A percentile compares a stretch with the other conserved stretches of the same genome.
Evolutionary conservation across 2,329 filamentous ascomycete species (phyloP).

Genomic region (Ophiostoma quercus): DNA sequence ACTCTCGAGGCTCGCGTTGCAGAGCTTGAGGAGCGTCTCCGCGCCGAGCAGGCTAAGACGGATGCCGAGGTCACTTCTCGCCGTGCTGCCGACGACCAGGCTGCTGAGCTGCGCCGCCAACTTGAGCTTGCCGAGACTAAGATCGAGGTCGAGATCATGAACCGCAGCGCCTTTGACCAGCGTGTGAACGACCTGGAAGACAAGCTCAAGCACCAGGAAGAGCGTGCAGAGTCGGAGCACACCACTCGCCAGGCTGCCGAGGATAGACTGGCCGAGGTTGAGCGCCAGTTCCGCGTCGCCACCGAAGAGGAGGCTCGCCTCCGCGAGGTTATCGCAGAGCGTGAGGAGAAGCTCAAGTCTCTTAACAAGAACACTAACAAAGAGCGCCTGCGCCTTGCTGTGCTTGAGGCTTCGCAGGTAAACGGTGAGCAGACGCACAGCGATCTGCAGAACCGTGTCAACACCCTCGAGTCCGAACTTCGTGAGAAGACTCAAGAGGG

Average conservation of each 20-base stretch:
- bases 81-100: constrained; percentile 49
- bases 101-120: constrained; percentile 50
- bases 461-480: constrained; percentile 50
- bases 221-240: constrained; percentile 59
- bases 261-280: constrained; percentile 66
- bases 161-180: constrained; percentile 53
- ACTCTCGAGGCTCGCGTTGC: constrained; percentile 56
- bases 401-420: constrained; percentile 62
- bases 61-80: constrained; percentile 48
- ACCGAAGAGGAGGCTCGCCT: constrained; percentile 69
- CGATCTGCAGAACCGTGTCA: constrained; percentile 53
- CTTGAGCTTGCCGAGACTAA: constrained; percentile 54
- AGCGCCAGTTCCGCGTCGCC: constrained; percentile 61
- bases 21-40: constrained; percentile 55
- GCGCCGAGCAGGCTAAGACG: constrained; percentile 43
- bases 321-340: constrained; percentile 61
- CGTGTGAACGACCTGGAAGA: constrained; percentile 66
- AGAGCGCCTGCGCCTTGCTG: constrained; percentile 55
- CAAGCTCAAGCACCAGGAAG: constrained; percentile 59
- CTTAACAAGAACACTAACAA: constrained; percentile 54
- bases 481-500: constrained; percentile 52
- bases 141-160: constrained; percentile 57
- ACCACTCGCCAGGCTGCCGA: constrained; percentile 61
- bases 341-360: constrained; percentile 59
- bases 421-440: constrained; percentile 50